These are phyloP conservation scores for Cryptococcus wingfieldii DNA, from an alignment of 1,284 basidiomycete genomes.

Conservation along the genomic window DNA sequence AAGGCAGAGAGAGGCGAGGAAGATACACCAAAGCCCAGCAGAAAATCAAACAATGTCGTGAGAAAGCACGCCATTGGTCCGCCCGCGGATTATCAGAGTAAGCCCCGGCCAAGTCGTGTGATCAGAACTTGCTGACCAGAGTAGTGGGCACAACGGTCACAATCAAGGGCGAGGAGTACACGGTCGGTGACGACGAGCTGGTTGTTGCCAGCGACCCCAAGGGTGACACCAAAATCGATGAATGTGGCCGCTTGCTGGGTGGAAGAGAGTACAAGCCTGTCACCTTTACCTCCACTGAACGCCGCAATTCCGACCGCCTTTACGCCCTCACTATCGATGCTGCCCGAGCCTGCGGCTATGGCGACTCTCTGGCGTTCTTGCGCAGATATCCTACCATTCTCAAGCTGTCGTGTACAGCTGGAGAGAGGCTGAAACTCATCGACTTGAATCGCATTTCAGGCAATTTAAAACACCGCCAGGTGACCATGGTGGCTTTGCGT, in stretches of 20 bases:
- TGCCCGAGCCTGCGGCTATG: slow-evolving; percentile 88
- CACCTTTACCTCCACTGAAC: slow-evolving; percentile 75
- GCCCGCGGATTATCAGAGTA: not conserved
- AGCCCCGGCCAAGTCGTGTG: not conserved
- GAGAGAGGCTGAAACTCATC: slow-evolving; percentile 89
- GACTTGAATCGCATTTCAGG: slow-evolving; percentile 78
- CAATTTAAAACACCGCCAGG: slow-evolving; percentile 82
- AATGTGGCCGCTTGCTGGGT: slow-evolving; percentile 73
- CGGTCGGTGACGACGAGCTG: slow-evolving; percentile 84
- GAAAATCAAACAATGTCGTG: not conserved
- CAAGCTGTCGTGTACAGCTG: slow-evolving; percentile 79
- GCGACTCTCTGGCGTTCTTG: slow-evolving; percentile 95
- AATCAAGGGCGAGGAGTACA: slow-evolving; percentile 68
- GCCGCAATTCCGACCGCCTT: slow-evolving; percentile 69
- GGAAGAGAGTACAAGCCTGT: slow-evolving; percentile 82
- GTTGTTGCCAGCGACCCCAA: slow-evolving; percentile 75
- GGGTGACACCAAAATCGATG: slow-evolving; percentile 88
- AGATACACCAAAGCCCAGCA: slow-evolving; percentile 17
- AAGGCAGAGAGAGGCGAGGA: slow-evolving; percentile 41
- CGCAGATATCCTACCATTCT: slow-evolving; percentile 81
- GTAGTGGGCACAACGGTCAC: slow-evolving; percentile 25
- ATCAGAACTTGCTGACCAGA: not conserved
- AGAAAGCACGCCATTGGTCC: not conserved
- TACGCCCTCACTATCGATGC: slow-evolving; percentile 98
- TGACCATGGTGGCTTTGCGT: slow-evolving; percentile 86